Evolutionary conservation across 306 rosid genomes (phyloP).

Genomic region (Sphenostylis stenocarpa): DNA sequence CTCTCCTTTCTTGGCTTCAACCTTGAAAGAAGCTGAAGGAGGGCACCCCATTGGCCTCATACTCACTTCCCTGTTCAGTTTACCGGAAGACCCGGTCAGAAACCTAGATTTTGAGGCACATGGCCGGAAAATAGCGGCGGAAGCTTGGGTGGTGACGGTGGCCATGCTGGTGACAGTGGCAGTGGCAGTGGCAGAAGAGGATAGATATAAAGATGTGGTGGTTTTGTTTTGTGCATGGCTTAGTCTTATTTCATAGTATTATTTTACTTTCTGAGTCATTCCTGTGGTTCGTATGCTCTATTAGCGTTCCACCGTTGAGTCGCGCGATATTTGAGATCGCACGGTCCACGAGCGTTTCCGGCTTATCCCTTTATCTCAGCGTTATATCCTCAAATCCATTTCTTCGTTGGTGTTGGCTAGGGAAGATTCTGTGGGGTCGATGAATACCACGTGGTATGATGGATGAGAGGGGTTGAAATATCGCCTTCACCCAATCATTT

Average conservation of each 20-base stretch:
- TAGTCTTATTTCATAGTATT: constrained; percentile 49
- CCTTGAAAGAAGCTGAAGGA: constrained; percentile 61
- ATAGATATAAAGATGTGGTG: background rate
- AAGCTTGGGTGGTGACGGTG: constrained; percentile 86
- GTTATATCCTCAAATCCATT: constrained; percentile 60
- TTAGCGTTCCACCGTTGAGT: constrained; percentile 43
- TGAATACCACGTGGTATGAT: constrained; percentile 20
- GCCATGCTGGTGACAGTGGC: constrained; percentile 52
- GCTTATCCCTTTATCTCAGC: constrained; percentile 85
- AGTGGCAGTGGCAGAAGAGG: background rate
- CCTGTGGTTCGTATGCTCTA: constrained; percentile 60
- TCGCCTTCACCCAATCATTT: constrained; percentile 45
- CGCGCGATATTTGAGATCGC: constrained; percentile 44
- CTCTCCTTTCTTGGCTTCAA: constrained; percentile 89
- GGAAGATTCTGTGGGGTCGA: constrained; percentile 54
- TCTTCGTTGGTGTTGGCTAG: constrained; percentile 54
- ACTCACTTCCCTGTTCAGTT: constrained; percentile 59
- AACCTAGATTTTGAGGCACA: constrained; percentile 63
- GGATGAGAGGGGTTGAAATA: background rate
- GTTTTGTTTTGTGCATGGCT: constrained; percentile 39
- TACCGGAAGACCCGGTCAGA: constrained; percentile 69
- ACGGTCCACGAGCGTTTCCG: constrained; percentile 41
- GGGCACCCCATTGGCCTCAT: constrained; percentile 52
- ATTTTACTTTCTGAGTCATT: constrained; percentile 20
- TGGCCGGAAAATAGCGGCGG: constrained; percentile 86